These are phyloP conservation scores for Lotus japonicus DNA, from an alignment of 306 rosid species.

Conservation along the genomic window DNA sequence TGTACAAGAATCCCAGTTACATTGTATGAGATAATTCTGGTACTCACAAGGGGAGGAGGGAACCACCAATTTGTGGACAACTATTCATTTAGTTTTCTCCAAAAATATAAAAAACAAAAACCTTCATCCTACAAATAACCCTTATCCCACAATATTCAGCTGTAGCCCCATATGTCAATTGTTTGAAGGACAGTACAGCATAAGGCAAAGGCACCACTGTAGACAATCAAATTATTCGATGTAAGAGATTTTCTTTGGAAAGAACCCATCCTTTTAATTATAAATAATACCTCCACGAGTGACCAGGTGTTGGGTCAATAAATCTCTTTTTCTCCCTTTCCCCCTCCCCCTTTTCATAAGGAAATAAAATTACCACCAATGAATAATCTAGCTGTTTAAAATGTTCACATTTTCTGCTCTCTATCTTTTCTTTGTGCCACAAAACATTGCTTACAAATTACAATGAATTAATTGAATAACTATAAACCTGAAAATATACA, in stretches of 20 bases:
- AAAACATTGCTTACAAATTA: background rate
- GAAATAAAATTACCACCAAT: background rate
- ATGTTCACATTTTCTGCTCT: background rate
- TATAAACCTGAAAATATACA: slow-evolving; percentile 38
- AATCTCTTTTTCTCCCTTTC: background rate
- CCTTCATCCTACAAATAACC: background rate
- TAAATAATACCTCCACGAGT: background rate
- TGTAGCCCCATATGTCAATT: background rate
- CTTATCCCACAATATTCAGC: background rate
- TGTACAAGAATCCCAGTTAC: slow-evolving; percentile 29
- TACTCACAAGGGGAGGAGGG: background rate
- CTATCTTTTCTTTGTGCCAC: background rate
- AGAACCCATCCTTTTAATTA: background rate
- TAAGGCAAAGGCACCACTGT: background rate
- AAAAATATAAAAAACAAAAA: background rate
- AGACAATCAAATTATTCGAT: background rate
- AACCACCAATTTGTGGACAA: background rate
- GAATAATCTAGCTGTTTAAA: background rate
- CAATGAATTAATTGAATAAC: background rate
- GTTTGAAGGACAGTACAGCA: background rate
- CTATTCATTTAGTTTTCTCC: background rate
- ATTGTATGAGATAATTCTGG: slow-evolving; percentile 13
- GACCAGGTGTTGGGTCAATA: background rate
- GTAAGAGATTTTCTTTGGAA: background rate
- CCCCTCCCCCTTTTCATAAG: background rate